Conservation (phyloP, 2,329 filamentous ascomycete genomes). For the Cladosporium sphaerospermum region DNA sequence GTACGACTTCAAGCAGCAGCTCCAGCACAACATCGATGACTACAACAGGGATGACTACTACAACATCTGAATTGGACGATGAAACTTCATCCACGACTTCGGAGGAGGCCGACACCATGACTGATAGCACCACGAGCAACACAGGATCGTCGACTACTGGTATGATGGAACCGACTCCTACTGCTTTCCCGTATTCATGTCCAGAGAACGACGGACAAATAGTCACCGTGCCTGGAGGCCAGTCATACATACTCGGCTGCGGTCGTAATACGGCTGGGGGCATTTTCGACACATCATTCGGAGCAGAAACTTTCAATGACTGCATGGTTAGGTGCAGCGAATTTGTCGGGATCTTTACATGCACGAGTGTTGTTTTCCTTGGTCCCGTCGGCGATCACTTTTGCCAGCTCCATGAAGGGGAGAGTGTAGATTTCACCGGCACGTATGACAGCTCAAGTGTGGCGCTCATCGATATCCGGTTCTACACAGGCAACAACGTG, state of each 20-base stretch:
- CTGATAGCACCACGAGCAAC: not conserved
- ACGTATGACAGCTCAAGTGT: not conserved
- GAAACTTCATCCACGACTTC: too few species aligned
- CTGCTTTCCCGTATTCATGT: not conserved
- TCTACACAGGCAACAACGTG: not conserved
- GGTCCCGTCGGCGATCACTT: not conserved
- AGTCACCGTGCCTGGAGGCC: not conserved
- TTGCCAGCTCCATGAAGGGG: not conserved
- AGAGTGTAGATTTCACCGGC: not conserved
- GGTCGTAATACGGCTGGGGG: not conserved
- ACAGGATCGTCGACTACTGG: not conserved
- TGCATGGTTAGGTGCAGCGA: not conserved
- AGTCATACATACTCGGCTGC: not conserved
- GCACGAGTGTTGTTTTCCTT: constrained; percentile 1
- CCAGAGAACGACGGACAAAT: not conserved
- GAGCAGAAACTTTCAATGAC: not conserved
- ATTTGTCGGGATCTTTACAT: not conserved
- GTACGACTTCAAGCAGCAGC: not conserved
- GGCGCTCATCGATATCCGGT: not conserved
- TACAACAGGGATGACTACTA: not conserved
- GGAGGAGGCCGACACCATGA: too few species aligned
- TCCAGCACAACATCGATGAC: not conserved
- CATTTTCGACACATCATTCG: not conserved
- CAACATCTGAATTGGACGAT: too few species aligned
- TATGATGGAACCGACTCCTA: not conserved